These are phyloP conservation scores for Ceratobasidium sp. DNA, from an alignment of 1,284 basidiomycete species.

Conservation along the genomic window DNA sequence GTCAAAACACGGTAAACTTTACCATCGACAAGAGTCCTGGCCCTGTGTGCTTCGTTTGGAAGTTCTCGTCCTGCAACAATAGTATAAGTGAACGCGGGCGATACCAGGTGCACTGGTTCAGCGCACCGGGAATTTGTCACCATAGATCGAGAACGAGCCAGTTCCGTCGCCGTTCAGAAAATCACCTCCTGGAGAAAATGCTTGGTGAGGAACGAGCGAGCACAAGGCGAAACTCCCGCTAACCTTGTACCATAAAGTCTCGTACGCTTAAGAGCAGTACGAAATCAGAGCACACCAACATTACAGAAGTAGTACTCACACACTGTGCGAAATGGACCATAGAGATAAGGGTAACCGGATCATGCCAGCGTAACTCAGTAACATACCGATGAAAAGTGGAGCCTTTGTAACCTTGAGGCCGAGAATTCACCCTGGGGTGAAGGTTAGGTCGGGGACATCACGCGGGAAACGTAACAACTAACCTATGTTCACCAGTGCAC, in stretches of 20 bases:
- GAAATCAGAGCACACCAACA: background rate
- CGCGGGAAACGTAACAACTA: conserved; percentile 40
- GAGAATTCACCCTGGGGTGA: conserved; percentile 73
- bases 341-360: conserved; percentile 11
- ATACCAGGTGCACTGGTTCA: background rate
- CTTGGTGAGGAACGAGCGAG: background rate
- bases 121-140: conserved; percentile 86
- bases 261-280: conserved; percentile 27
- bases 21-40: conserved; percentile 90
- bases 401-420: conserved; percentile 90
- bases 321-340: conserved; percentile 32
- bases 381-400: conserved; percentile 90
- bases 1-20: conserved; percentile 44
- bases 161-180: conserved; percentile 93
- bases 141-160: conserved; percentile 94
- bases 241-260: conserved; percentile 83
- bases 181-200: conserved; percentile 71
- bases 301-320: conserved; percentile 68
- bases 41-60: conserved; percentile 86
- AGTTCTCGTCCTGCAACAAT: conserved; percentile 87
- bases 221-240: background rate
- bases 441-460: background rate
- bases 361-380: too few species aligned
- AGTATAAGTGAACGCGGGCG: background rate
- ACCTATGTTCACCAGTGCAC: conserved; percentile 96